These are phyloP conservation scores for Aspergillus amoenus DNA, from an alignment of 2,329 filamentous ascomycete species.

Conservation along the genomic window DNA sequence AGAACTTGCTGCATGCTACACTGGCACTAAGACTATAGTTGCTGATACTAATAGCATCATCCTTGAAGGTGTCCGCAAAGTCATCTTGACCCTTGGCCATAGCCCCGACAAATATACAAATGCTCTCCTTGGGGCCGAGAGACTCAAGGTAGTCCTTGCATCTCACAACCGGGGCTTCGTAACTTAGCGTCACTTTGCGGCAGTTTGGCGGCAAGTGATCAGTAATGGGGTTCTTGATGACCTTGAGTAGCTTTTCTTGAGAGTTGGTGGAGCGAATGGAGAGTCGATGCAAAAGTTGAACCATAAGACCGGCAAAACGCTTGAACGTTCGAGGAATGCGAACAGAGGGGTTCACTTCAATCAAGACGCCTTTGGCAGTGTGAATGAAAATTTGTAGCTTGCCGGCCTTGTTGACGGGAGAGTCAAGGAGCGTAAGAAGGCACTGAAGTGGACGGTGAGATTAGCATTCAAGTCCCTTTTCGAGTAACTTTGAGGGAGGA, in stretches of 20 bases:
- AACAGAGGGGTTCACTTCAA: slow-evolving; percentile 96
- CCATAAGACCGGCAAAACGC: slow-evolving; percentile 97
- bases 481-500: not conserved
- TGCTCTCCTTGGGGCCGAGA: slow-evolving; percentile 79
- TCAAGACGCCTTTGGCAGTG: slow-evolving; percentile 93
- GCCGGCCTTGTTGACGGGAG: slow-evolving; percentile 97
- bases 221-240: slow-evolving; percentile 97
- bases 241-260: slow-evolving; percentile 93
- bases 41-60: slow-evolving; percentile 97
- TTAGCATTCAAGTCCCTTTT: not conserved
- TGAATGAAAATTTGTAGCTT: slow-evolving; percentile 98
- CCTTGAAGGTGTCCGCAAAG: slow-evolving; percentile 91
- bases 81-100: slow-evolving; percentile 97
- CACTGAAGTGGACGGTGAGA: slow-evolving; percentile 60
- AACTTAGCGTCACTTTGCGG: slow-evolving; percentile 95
- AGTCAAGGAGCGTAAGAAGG: slow-evolving; percentile 93
- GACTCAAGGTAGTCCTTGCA: slow-evolving; percentile 85
- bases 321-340: slow-evolving; percentile 98
- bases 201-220: slow-evolving; percentile 96
- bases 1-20: slow-evolving; percentile 99
- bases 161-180: slow-evolving; percentile 83
- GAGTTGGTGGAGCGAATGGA: slow-evolving; percentile 96
- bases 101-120: slow-evolving; percentile 95
- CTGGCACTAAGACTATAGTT: slow-evolving; percentile 97
- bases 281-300: slow-evolving; percentile 90